These are phyloP conservation scores for Exophiala xenobiotica DNA, from an alignment of 2,329 filamentous ascomycete genomes.

Conservation along the genomic window DNA sequence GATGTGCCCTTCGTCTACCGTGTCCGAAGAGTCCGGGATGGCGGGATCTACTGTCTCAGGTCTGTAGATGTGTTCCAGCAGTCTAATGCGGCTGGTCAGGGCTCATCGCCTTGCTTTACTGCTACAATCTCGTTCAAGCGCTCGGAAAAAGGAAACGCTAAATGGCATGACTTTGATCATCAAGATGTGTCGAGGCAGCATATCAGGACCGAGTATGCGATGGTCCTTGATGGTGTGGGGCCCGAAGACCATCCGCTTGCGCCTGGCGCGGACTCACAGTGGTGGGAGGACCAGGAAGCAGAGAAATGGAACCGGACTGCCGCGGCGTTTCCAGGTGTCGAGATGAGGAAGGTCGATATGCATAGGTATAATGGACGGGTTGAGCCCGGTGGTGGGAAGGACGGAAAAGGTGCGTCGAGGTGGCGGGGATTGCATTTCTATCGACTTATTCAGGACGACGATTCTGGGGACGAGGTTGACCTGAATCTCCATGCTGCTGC, in stretches of 20 bases:
- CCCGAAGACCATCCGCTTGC: conserved; percentile 38
- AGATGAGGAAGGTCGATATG: conserved; percentile 56
- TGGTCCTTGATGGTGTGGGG: conserved; percentile 33
- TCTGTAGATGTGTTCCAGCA: conserved; percentile 55
- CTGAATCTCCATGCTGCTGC: conserved; percentile 59
- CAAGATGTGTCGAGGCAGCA: conserved; percentile 30
- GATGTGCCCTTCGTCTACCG: conserved; percentile 52
- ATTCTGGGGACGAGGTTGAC: conserved; percentile 32
- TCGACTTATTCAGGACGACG: conserved; percentile 44
- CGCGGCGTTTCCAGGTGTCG: conserved; percentile 42
- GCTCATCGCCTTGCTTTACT: conserved; percentile 20
- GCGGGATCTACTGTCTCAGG: conserved; percentile 53
- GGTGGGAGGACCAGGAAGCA: conserved; percentile 36
- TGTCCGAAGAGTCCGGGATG: conserved; percentile 52
- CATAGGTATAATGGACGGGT: conserved; percentile 43
- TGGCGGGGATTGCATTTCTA: conserved; percentile 50
- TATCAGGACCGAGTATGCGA: conserved; percentile 34
- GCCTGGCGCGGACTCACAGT: conserved; percentile 39
- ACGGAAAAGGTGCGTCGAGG: conserved; percentile 31
- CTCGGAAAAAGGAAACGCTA: conserved; percentile 17
- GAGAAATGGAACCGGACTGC: conserved; percentile 33
- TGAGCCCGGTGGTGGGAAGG: conserved; percentile 27
- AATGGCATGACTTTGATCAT: conserved; percentile 19
- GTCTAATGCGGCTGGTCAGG: conserved; percentile 13
- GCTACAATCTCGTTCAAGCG: conserved; percentile 29